Base-by-base conservation (phyloP, 2,329 filamentous ascomycete genomes). In the Aspergillus persii region DNA sequence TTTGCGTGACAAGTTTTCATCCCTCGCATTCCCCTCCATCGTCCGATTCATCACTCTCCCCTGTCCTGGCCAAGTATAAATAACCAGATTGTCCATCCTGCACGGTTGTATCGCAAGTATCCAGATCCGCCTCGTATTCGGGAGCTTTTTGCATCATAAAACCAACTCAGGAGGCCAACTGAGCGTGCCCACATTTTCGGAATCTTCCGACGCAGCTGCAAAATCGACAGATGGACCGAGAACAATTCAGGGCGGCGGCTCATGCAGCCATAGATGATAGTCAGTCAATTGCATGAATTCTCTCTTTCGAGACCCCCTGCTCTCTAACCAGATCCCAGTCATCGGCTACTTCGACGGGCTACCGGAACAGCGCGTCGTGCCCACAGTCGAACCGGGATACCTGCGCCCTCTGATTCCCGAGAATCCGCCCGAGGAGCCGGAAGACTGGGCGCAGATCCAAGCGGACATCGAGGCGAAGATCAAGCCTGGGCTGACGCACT, bases 401-500 rank as follows among this genome's bases (percentile, higher is more conserved):
- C 86, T 98, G 8, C 85, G 87, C 51, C 88, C 90, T 50, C 83
- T 95, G 6, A 86, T 98, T 26, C 94, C 94, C 77, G 44, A 81
- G 79, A 56, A 86, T 85, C 44, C 94, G 85, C 52, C 80, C 83
- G 65, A 80, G 85, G 59, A 89, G 83, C 68, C 92, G 89, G 80
- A 79, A 84, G 61, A 72, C 71, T 96, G 93, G 91, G 78, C 81
- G 26, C 81, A 85, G 54, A 97, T 98, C 70, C 90, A 92, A 68
- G 82, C 86, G 58, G 94, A 98, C 72, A 87, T 98, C 54, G 89
- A 93, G 68, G 79, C 83, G 49, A 91, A 95, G 73, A 96, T 98
- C 71, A 86, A 96, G 72, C 94, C 94, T 0, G 94, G 94, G 5
- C 81, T 98, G 56, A 97, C 94, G 0, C 94, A 97, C 77, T 98